Evolutionary conservation across 2,329 filamentous ascomycete species (phyloP).

Genomic region (Aspergillus ochraceoroseus): DNA sequence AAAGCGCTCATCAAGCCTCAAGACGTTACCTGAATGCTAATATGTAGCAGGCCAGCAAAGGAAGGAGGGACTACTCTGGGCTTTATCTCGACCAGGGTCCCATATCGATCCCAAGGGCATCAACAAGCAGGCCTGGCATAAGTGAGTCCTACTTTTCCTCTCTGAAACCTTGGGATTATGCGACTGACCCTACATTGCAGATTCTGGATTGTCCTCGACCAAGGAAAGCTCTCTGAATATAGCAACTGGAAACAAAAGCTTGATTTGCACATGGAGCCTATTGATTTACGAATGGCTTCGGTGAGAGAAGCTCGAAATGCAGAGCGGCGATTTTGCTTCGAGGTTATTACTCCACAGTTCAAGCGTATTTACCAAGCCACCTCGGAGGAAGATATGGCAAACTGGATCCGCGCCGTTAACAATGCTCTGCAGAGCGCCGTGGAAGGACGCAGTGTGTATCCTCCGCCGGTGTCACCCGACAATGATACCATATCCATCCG

Average conservation of each 20-base stretch:
- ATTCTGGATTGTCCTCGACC: conserved; percentile 97
- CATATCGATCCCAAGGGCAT: conserved; percentile 93
- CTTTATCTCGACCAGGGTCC: conserved; percentile 82
- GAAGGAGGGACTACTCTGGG: conserved; percentile 94
- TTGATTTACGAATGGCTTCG: conserved; percentile 93
- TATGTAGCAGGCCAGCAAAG: conserved; percentile 60
- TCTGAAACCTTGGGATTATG: too few species aligned
- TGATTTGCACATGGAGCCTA: conserved; percentile 95
- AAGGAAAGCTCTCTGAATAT: conserved; percentile 94
- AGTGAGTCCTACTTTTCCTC: conserved; percentile 55
- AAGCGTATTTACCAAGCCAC: conserved; percentile 97
- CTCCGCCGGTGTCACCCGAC: conserved; percentile 42
- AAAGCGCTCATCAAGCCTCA: too few species aligned
- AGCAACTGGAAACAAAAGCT: conserved; percentile 99
- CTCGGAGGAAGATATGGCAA: conserved; percentile 95
- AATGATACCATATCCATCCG: conserved; percentile 58
- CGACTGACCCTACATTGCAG: conserved; percentile 43
- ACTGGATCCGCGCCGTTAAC: conserved; percentile 94
- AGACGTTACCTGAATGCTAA: conserved; percentile 42
- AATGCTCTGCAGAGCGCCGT: conserved; percentile 95
- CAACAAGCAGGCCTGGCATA: conserved; percentile 98
- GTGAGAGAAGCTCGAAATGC: conserved; percentile 93
- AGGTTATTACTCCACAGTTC: conserved; percentile 94
- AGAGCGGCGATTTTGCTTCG: conserved; percentile 93
- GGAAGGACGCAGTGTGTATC: conserved; percentile 63